Base-by-base conservation (phyloP, 805 yeast genomes). In the Myxozyma nipponensis region DNA sequence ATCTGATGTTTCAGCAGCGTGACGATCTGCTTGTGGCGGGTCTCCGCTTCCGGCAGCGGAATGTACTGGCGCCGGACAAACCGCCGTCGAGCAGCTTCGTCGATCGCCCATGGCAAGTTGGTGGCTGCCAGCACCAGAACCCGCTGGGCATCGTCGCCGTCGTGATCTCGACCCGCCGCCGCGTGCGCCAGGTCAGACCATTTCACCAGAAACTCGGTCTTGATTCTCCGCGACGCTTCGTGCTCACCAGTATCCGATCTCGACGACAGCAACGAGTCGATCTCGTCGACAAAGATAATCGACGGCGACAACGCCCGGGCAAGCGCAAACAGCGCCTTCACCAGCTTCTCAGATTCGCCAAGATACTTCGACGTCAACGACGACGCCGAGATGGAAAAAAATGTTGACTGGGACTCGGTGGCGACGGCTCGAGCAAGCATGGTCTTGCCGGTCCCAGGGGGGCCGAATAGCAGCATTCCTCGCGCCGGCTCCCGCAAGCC, bases 371-470 rank as follows among this genome's bases (percentile, higher is more conserved):
- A 88, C 1, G 96, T 85, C 55, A 91, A 74, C 3, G 95, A 84
- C 0, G 96, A 86, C 1, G 96, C 95, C 58, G 91, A 83, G 28
- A 91, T 89, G 22, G 93, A 81, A 67, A 91, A 91, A 64, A 91
- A 91, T 0, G 96, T 90, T 0, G 96, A 87, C 52, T 84, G 83
- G 5, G 96, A 84, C 70, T 93, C 98, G 1, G 95, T 86, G 2
- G 97, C 98, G 2, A 93, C 97, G 0, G 98, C 96, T 57, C 96
- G 75, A 0, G 97, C 97, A 59, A 91, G 76, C 98, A 91, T 90
- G 0, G 97, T 90, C 64, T 93, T 91, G 49, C 98, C 98, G 0
- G 98, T 91, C n/a, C 98, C 98, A 0, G 98, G 97, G 2, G 98
- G 98, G 0, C 98, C 98, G 72, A 89, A 91, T 38, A 91, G 69